Conservation (phyloP, 148 eudicot genomes). For the Vaccinium darrowii region DNA sequence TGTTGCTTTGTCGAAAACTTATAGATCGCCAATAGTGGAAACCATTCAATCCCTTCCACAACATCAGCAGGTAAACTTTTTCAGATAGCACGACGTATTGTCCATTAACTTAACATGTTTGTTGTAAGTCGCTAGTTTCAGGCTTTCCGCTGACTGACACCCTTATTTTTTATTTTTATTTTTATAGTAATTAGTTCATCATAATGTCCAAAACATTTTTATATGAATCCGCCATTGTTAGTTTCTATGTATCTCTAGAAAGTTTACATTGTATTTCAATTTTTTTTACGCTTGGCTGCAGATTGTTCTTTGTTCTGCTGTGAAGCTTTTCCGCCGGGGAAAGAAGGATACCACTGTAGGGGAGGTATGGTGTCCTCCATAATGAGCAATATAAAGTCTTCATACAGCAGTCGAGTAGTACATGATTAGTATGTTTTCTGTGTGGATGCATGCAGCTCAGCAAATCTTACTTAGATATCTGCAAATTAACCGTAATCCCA, state of each 20-base stretch:
- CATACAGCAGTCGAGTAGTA: background rate
- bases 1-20: slow-evolving; percentile 79
- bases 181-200: background rate
- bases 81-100: background rate
- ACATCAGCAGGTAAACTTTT: slow-evolving; percentile 77
- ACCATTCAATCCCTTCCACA: slow-evolving; percentile 93
- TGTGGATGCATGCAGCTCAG: slow-evolving; percentile 66
- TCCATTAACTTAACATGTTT: background rate
- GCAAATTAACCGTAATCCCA: slow-evolving; percentile 63
- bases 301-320: slow-evolving; percentile 91
- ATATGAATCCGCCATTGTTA: background rate
- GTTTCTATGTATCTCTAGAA: background rate
- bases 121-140: background rate
- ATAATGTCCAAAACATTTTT: background rate
- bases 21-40: slow-evolving; percentile 71
- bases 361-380: slow-evolving; percentile 56
- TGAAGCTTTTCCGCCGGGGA: slow-evolving; percentile 69
- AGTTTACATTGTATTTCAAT: background rate
- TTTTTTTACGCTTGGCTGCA: slow-evolving; percentile 22
- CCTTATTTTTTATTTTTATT: background rate
- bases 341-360: slow-evolving; percentile 75
- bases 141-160: background rate
- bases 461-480: slow-evolving; percentile 63
- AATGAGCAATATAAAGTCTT: background rate
- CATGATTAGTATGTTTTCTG: slow-evolving; percentile 10